These are phyloP conservation scores for Trichopus zeylanicus DNA, from an alignment of 116 monocot genomes.

Conservation along the genomic window DNA sequence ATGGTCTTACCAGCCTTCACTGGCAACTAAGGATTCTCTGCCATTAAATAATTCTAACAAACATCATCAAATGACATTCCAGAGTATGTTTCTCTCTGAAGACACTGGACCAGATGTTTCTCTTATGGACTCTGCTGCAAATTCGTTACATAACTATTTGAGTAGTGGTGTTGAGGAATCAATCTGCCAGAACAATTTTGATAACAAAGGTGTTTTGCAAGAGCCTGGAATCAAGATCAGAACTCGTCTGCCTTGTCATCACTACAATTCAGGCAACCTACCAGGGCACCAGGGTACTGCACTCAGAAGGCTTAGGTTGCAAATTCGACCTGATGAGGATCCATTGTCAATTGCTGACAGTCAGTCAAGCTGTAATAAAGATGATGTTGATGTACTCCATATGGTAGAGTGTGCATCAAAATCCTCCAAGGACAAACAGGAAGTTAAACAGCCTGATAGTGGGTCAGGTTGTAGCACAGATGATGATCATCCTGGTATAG, in stretches of 20 bases:
- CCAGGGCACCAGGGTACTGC: constrained; percentile 17
- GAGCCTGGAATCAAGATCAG: constrained; percentile 22
- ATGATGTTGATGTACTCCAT: not conserved
- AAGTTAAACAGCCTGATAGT: not conserved
- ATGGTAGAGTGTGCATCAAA: not conserved
- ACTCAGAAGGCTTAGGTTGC: constrained; percentile 27
- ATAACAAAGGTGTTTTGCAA: not conserved
- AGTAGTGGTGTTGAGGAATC: not conserved
- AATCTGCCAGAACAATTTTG: not conserved
- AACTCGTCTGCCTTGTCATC: not conserved
- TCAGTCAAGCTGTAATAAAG: not conserved
- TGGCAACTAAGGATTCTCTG: not conserved
- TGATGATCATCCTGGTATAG: not conserved
- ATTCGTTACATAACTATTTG: constrained; percentile 5
- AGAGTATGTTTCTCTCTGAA: not conserved
- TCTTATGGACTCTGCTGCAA: constrained; percentile 11
- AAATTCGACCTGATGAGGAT: not conserved
- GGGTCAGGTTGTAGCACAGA: not conserved
- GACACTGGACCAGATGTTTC: constrained; percentile 6
- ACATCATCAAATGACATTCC: not conserved
- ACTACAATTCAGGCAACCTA: not conserved
- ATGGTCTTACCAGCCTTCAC: not conserved
- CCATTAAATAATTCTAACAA: not conserved
- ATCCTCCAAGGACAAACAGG: not conserved
- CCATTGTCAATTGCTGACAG: not conserved